A percentile compares a stretch with the other conserved stretches of the same genome.
Evolutionary conservation across 345 rosid genomes (phyloP).

Genomic region (Gossypium sturtianum): DNA sequence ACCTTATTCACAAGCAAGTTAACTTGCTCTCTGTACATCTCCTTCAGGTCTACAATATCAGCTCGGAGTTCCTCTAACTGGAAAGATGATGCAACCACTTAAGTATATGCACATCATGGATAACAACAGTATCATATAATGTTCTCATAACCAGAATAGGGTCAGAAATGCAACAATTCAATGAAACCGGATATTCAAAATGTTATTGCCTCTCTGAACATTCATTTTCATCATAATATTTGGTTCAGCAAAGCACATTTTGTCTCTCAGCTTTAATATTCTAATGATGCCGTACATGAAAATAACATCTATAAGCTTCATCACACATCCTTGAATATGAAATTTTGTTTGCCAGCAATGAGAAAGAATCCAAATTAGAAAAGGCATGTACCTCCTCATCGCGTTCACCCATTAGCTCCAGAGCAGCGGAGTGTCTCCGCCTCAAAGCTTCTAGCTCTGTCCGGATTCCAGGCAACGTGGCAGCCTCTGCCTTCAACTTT

Average conservation of each 20-base stretch:
- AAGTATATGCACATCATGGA: constrained; percentile 6
- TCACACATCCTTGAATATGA: neutral
- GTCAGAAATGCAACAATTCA: neutral
- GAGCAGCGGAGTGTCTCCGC: constrained; percentile 87
- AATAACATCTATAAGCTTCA: neutral
- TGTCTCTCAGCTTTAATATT: neutral
- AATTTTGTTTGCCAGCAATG: neutral
- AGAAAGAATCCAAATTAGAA: neutral
- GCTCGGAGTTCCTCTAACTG: constrained; percentile 98
- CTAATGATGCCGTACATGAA: neutral
- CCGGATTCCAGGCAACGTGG: constrained; percentile 60
- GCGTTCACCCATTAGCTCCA: constrained; percentile 99
- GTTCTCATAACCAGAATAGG: neutral
- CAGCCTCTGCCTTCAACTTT: constrained; percentile 69
- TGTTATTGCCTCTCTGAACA: neutral
- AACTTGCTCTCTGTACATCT: constrained; percentile 99
- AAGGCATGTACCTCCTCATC: constrained; percentile 83
- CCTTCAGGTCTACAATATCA: constrained; percentile 94
- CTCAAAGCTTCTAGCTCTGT: constrained; percentile 95
- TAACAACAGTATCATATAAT: neutral
- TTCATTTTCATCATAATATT: neutral
- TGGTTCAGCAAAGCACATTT: neutral
- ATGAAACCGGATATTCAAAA: neutral
- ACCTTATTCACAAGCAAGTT: constrained; percentile 98
- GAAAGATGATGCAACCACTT: constrained; percentile 17